These are phyloP conservation scores for Volutella citrinella DNA, from an alignment of 2,329 filamentous ascomycete species.

Conservation along the genomic window DNA sequence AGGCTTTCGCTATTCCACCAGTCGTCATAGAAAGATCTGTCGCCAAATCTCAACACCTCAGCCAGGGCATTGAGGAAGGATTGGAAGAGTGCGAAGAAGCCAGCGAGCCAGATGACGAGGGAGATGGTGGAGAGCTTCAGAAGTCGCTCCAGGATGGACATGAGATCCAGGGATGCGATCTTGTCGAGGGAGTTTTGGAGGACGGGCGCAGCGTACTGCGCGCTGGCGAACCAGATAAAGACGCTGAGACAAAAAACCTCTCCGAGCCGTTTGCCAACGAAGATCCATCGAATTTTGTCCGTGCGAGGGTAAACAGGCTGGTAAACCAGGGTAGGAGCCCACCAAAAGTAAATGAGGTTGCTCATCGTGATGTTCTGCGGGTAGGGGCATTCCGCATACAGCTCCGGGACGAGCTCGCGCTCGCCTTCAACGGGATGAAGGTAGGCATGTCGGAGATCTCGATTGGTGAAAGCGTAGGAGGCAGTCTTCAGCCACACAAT, in stretches of 20 bases:
- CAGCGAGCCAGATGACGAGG: conserved; percentile 93
- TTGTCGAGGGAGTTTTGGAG: conserved; percentile 87
- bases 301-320: conserved; percentile 94
- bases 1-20: conserved; percentile 96
- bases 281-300: conserved; percentile 76
- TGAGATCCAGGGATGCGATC: conserved; percentile 74
- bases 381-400: conserved; percentile 84
- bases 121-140: conserved; percentile 96
- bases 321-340: conserved; percentile 93
- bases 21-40: conserved; percentile 92
- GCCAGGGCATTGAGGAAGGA: conserved; percentile 87
- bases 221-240: conserved; percentile 93
- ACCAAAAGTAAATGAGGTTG: conserved; percentile 96
- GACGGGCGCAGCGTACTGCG: conserved; percentile 90
- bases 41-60: conserved; percentile 85
- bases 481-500: conserved; percentile 96
- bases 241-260: conserved; percentile 77
- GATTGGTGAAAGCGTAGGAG: conserved; percentile 94
- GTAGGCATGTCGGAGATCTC: conserved; percentile 88
- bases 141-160: conserved; percentile 81
- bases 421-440: conserved; percentile 70
- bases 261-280: conserved; percentile 76
- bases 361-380: conserved; percentile 83
- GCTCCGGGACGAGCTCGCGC: conserved; percentile 69
- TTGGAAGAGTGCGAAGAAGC: conserved; percentile 96